phyloP scores from a whole-genome alignment of 805 yeast species.

The Zygosaccharomyces gambellarensis region DNA sequence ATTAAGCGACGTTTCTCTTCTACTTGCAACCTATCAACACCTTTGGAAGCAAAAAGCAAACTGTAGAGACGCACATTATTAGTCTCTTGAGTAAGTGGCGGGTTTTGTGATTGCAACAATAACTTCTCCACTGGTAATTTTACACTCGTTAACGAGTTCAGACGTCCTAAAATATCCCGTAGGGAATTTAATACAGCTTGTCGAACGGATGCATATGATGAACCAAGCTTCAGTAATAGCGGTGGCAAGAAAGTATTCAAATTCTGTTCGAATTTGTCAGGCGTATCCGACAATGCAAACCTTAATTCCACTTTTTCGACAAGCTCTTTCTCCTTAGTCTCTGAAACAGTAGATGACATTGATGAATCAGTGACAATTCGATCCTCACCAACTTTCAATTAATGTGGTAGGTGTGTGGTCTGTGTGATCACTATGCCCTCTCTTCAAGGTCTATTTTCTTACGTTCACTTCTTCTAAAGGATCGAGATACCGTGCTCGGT shows the following conservation, averaged over 20 bases:
- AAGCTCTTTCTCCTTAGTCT: slow-evolving; percentile 51
- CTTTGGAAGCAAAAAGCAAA: slow-evolving; percentile 62
- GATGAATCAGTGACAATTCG: not conserved
- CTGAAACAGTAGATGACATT: slow-evolving; percentile 6
- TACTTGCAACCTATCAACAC: slow-evolving; percentile 49
- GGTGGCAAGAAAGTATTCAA: slow-evolving; percentile 69
- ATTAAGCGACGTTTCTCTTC: slow-evolving; percentile 40
- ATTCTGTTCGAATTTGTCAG: slow-evolving; percentile 56
- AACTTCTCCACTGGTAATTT: slow-evolving; percentile 61
- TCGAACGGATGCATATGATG: slow-evolving; percentile 63
- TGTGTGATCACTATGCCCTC: not conserved
- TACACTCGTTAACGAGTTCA: slow-evolving; percentile 51
- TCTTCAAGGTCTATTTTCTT: not conserved
- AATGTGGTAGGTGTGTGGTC: not conserved
- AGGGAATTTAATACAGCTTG: slow-evolving; percentile 61
- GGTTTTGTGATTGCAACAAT: slow-evolving; percentile 56
- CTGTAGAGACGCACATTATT: slow-evolving; percentile 56
- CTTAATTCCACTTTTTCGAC: slow-evolving; percentile 77
- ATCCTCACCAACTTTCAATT: not conserved
- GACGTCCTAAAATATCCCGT: slow-evolving; percentile 61
- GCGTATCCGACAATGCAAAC: slow-evolving; percentile 69
- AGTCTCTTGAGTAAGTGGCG: slow-evolving; percentile 46
- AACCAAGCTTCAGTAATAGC: slow-evolving; percentile 67
- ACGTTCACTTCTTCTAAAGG: not conserved
- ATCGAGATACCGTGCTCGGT: not conserved